Conservation (phyloP, 768 basidiomycete species). For the Thelephora aurantiotincta region DNA sequence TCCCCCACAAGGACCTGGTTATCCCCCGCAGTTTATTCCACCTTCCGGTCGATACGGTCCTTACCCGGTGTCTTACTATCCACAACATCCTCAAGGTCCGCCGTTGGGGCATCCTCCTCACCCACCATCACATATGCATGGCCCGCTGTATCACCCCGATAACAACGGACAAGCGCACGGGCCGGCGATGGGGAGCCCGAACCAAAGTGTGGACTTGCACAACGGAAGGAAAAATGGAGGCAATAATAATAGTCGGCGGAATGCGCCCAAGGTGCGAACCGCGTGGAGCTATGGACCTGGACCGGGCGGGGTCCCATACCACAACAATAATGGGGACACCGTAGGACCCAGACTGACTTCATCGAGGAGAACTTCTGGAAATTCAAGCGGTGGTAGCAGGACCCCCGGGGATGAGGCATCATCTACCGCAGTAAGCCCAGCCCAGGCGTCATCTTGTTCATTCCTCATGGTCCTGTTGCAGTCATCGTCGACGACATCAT, state of each 20-base stretch:
- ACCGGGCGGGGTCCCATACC: slow-evolving; percentile 31
- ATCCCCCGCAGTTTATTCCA: background rate
- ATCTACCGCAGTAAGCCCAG: slow-evolving; percentile 54
- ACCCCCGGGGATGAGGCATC: slow-evolving; percentile 65
- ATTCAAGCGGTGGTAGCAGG: slow-evolving; percentile 34
- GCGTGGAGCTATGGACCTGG: slow-evolving; percentile 64
- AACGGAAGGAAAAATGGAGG: slow-evolving; percentile 17
- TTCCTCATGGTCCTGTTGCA: slow-evolving; percentile 12
- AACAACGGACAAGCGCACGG: slow-evolving; percentile 18
- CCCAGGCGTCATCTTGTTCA: background rate
- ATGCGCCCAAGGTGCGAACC: slow-evolving; percentile 13
- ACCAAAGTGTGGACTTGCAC: slow-evolving; percentile 10
- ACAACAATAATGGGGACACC: slow-evolving; percentile 25
- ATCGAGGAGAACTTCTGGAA: slow-evolving; percentile 34
- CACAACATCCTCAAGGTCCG: slow-evolving; percentile 14
- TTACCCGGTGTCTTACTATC: slow-evolving; percentile 23
- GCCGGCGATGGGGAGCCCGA: slow-evolving; percentile 9
- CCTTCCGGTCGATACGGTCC: slow-evolving; percentile 17
- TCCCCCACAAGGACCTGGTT: slow-evolving; percentile 16
- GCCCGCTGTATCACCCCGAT: slow-evolving; percentile 8
- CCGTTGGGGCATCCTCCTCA: background rate
- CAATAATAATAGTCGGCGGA: slow-evolving; percentile 14
- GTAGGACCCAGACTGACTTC: slow-evolving; percentile 53
- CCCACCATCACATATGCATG: slow-evolving; percentile 6
- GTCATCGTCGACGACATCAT: slow-evolving; percentile 71